Conservation (phyloP, 2,329 filamentous ascomycete species). For the Fusarium guadeloupense region DNA sequence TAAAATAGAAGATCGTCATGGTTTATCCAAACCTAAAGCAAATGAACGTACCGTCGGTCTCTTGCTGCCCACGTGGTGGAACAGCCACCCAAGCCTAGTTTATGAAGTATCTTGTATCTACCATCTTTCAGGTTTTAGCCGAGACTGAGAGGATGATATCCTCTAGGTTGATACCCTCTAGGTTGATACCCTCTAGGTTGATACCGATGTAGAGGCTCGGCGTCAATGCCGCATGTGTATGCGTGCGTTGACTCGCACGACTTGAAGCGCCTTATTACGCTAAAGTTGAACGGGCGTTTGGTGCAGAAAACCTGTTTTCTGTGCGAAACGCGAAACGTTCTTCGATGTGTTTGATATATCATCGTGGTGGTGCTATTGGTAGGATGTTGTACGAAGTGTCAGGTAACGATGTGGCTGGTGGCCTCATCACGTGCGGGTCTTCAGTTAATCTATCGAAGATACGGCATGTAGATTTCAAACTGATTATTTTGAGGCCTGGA, state of each 20-base stretch:
- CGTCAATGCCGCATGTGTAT: constrained; percentile 18
- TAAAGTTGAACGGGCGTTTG: neutral
- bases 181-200: constrained; percentile 54
- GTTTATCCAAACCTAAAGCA: too few species aligned
- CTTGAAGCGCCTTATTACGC: neutral
- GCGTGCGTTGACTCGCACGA: neutral
- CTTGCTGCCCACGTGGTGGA: constrained; percentile 57
- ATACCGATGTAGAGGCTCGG: constrained; percentile 43
- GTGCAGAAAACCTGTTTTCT: neutral
- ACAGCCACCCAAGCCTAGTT: constrained; percentile 55
- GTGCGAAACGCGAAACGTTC: too few species aligned
- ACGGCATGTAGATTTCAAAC: too few species aligned
- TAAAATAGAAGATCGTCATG: too few species aligned
- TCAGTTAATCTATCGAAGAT: too few species aligned
- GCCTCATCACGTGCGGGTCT: too few species aligned
- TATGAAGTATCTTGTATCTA: constrained; percentile 55
- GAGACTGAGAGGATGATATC: constrained; percentile 54
- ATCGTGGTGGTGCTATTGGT: too few species aligned
- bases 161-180: constrained; percentile 49
- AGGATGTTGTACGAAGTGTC: too few species aligned
- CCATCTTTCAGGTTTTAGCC: constrained; percentile 50
- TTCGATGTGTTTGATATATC: too few species aligned
- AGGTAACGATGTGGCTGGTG: too few species aligned
- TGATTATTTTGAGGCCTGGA: neutral
- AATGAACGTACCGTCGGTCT: constrained; percentile 39